These are phyloP conservation scores for Achlya hypogyna DNA, from an alignment of 352 stramenopile genomes.

Conservation along the genomic window DNA sequence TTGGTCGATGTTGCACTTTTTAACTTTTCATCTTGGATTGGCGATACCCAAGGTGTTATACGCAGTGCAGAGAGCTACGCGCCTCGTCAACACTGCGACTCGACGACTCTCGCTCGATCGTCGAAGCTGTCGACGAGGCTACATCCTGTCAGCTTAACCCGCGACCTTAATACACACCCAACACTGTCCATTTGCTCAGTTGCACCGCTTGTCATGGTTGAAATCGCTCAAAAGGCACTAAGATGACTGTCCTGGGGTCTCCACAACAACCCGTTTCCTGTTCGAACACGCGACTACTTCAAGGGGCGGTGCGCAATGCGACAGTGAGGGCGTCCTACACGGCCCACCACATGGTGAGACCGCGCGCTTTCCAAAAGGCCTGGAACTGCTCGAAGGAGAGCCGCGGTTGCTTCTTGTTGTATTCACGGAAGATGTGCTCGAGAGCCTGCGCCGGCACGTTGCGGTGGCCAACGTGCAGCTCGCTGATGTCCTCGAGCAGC, in stretches of 20 bases:
- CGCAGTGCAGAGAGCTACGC: constrained; percentile 10
- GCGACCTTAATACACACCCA: too few species aligned
- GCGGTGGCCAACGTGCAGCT: constrained; percentile 1
- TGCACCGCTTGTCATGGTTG: too few species aligned
- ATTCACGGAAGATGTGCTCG: background rate
- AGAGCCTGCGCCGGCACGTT: background rate
- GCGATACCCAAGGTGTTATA: constrained; percentile 15
- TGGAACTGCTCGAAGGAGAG: background rate
- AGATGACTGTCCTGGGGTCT: too few species aligned
- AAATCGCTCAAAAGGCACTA: too few species aligned
- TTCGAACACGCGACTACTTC: too few species aligned
- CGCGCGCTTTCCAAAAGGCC: background rate
- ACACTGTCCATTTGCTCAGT: too few species aligned
- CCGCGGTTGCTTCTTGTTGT: background rate
- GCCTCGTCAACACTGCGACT: constrained; percentile 5
- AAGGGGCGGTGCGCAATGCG: too few species aligned
- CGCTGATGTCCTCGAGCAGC: constrained; percentile 15
- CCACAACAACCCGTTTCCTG: too few species aligned
- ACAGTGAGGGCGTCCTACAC: too few species aligned
- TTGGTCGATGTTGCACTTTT: constrained; percentile 13
- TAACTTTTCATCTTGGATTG: constrained; percentile 18
- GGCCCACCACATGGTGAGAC: constrained; percentile 4
- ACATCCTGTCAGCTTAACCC: background rate
- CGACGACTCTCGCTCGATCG: background rate
- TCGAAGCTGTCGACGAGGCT: constrained; percentile 2